Conservation (phyloP, 495 filamentous ascomycete genomes). For the Tirmania nivea region DNA sequence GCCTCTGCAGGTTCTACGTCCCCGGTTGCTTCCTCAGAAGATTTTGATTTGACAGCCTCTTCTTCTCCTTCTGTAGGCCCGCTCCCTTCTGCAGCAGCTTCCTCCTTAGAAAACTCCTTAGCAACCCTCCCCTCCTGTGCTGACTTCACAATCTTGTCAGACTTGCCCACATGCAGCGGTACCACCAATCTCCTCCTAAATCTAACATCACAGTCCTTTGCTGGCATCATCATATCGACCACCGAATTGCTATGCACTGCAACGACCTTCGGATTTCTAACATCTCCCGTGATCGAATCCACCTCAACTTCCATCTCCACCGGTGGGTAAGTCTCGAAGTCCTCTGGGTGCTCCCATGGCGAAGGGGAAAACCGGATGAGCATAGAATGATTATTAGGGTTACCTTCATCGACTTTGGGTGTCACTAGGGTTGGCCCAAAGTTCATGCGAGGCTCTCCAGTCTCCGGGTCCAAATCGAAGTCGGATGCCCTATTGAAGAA, state of each 20-base stretch:
- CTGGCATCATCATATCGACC: constrained; percentile 13
- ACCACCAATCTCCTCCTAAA: constrained; percentile 7
- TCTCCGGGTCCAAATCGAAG: not conserved
- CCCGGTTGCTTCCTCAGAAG: too few species aligned
- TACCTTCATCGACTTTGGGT: not conserved
- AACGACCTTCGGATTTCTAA: constrained; percentile 3
- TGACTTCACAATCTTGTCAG: not conserved
- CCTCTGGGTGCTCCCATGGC: constrained; percentile 9
- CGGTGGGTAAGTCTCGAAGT: constrained; percentile 15
- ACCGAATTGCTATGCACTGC: constrained; percentile 10
- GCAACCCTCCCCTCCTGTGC: constrained; percentile 7
- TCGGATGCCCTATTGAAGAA: not conserved
- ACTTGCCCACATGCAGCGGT: not conserved
- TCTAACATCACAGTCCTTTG: constrained; percentile 11
- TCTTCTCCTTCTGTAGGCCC: not conserved
- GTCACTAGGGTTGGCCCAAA: not conserved
- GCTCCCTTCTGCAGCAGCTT: constrained; percentile 9
- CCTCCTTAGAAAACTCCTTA: constrained; percentile 5
- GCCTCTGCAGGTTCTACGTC: too few species aligned
- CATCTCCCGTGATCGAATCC: constrained; percentile 3
- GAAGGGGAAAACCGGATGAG: constrained; percentile 13
- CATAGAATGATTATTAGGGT: constrained; percentile 1
- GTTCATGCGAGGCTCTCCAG: not conserved
- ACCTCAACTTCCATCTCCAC: constrained; percentile 10
- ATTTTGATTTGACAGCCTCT: too few species aligned